These are phyloP conservation scores for Fragilaria crotonensis DNA, from an alignment of 108 stramenopile genomes.

Conservation along the genomic window DNA sequence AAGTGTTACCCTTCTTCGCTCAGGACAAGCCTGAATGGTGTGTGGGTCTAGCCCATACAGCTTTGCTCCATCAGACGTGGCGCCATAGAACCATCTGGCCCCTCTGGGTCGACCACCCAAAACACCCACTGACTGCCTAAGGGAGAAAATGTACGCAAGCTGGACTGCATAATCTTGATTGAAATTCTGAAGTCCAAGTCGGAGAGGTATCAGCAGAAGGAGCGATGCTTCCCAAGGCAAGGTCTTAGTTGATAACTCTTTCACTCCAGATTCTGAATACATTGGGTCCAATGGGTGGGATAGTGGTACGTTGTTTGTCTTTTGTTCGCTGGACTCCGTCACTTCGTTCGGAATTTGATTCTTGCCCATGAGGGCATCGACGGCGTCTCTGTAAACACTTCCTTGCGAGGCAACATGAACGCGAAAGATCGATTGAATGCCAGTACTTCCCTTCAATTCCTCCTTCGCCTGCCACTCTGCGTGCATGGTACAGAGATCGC, in stretches of 20 bases:
- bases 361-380: conserved; percentile 62
- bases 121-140: conserved; percentile 80
- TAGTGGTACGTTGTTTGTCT: conserved; percentile 3
- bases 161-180: conserved; percentile 42
- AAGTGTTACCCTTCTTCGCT: conserved; percentile 17
- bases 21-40: conserved; percentile 66
- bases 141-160: conserved; percentile 48
- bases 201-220: conserved; percentile 66
- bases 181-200: conserved; percentile 64
- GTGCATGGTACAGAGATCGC: conserved; percentile 52
- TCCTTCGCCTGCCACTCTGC: conserved; percentile 21
- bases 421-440: conserved; percentile 27
- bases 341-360: conserved; percentile 7
- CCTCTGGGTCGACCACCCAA: conserved; percentile 82
- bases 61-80: conserved; percentile 50
- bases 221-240: conserved; percentile 65
- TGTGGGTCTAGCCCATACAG: conserved; percentile 87
- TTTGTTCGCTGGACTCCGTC: conserved; percentile 9
- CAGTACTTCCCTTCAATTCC: conserved; percentile 12
- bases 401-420: conserved; percentile 77
- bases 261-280: background rate
- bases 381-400: conserved; percentile 67
- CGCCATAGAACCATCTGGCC: conserved; percentile 87
- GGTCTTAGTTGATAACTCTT: background rate
- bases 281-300: conserved; percentile 15